Evolutionary conservation across 768 basidiomycete genomes (phyloP).

Genomic region (Collybia nuda): DNA sequence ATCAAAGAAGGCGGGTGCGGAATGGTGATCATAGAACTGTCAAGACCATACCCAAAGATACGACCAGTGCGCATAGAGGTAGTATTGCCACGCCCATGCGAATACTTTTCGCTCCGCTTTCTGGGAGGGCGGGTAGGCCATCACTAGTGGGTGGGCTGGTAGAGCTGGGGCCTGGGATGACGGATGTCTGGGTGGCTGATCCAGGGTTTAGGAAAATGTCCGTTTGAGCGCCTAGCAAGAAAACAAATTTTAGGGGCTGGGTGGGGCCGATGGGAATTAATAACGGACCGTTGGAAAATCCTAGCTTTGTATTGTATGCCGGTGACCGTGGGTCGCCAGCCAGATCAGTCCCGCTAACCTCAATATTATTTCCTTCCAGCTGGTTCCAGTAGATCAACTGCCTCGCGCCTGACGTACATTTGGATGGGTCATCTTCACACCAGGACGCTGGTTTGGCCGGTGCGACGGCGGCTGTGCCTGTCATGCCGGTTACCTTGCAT

Average conservation of each 20-base stretch:
- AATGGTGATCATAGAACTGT: neutral
- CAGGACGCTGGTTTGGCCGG: constrained; percentile 43
- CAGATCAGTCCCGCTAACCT: constrained; percentile 38
- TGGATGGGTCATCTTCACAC: constrained; percentile 45
- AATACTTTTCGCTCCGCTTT: neutral
- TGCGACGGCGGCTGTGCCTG: constrained; percentile 37
- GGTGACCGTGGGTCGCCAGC: constrained; percentile 40
- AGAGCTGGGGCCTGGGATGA: neutral
- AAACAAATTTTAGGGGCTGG: neutral
- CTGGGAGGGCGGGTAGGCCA: constrained; percentile 1
- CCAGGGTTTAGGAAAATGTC: constrained; percentile 31
- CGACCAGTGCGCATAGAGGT: neutral
- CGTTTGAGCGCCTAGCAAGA: constrained; percentile 32
- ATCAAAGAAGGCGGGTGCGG: neutral
- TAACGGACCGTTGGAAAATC: constrained; percentile 44
- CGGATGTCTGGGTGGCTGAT: constrained; percentile 3
- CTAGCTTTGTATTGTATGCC: constrained; percentile 47
- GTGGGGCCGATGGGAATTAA: constrained; percentile 2
- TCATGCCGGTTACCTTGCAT: constrained; percentile 45
- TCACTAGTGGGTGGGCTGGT: neutral
- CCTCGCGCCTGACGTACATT: constrained; percentile 46
- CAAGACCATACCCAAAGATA: neutral
- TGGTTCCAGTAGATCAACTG: constrained; percentile 60
- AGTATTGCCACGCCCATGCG: neutral
- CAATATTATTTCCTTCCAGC: constrained; percentile 44